phyloP scores from a whole-genome alignment of 2,329 filamentous ascomycete species.

The Botryosphaeria dothidea region DNA sequence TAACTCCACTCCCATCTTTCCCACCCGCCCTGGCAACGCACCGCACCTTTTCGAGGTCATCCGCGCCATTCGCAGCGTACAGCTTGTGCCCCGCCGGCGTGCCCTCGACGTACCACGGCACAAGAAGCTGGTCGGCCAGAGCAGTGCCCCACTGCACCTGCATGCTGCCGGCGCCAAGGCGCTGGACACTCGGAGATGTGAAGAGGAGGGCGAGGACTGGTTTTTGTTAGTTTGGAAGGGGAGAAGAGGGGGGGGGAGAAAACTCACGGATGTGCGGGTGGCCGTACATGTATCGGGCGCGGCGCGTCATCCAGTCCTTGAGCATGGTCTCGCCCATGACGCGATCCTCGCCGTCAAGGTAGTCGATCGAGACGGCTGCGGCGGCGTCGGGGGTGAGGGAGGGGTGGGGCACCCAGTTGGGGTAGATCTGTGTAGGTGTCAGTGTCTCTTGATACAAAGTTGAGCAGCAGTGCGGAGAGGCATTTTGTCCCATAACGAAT shows the following conservation, averaged over 20 bases:
- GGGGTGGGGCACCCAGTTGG: neutral
- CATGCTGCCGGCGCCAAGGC: slow-evolving; percentile 22
- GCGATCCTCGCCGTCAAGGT: neutral
- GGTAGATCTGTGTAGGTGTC: neutral
- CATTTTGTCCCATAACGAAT: too few species aligned
- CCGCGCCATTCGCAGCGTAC: neutral
- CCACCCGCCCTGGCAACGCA: neutral
- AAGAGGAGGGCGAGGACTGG: slow-evolving; percentile 26
- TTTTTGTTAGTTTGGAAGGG: neutral
- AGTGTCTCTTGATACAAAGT: neutral
- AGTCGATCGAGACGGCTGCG: neutral
- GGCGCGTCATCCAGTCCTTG: neutral
- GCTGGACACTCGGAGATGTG: slow-evolving; percentile 23
- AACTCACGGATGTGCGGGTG: slow-evolving; percentile 12
- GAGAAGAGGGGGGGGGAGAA: neutral
- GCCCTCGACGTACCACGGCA: slow-evolving; percentile 8
- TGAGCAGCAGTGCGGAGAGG: too few species aligned
- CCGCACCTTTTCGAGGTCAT: neutral
- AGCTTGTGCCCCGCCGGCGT: neutral
- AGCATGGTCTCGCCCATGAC: neutral
- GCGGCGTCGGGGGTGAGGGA: neutral
- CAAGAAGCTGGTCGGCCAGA: slow-evolving; percentile 21
- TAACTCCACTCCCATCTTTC: neutral
- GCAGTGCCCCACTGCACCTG: slow-evolving; percentile 24
- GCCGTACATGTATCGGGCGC: neutral